These are phyloP conservation scores for Leccinum incarnatum DNA, from an alignment of 768 basidiomycete species.

Conservation along the genomic window DNA sequence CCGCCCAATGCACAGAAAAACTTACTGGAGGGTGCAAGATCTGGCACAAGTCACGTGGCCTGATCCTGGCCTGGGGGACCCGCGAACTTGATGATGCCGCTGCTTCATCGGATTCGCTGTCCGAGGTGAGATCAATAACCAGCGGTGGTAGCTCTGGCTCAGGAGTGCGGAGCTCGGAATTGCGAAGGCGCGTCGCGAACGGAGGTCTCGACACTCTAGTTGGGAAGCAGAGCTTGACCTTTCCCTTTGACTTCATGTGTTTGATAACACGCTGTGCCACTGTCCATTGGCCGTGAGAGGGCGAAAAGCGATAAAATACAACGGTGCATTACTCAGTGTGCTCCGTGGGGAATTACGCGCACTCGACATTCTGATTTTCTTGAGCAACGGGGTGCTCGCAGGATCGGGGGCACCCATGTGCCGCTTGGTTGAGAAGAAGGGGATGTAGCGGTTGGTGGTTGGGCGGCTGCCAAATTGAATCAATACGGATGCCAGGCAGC, in stretches of 20 bases:
- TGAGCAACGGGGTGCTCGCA: slow-evolving; percentile 10
- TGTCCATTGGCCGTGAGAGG: slow-evolving; percentile 10
- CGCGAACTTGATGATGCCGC: slow-evolving; percentile 1
- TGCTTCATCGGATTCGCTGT: slow-evolving; percentile 3
- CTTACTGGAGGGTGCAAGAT: slow-evolving; percentile 9
- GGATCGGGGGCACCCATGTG: slow-evolving; percentile 1
- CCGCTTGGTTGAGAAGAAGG: slow-evolving; percentile 16
- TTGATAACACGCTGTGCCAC: slow-evolving; percentile 28
- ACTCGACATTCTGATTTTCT: slow-evolving; percentile 21
- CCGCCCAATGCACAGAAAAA: background rate
- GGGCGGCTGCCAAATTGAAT: slow-evolving; percentile 14
- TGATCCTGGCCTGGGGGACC: background rate
- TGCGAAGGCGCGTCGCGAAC: slow-evolving; percentile 17
- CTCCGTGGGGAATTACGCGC: slow-evolving; percentile 14
- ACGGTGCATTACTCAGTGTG: slow-evolving; percentile 19
- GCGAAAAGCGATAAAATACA: background rate
- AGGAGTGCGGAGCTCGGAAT: slow-evolving; percentile 6
- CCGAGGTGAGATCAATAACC: slow-evolving; percentile 24
- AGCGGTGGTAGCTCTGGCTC: background rate
- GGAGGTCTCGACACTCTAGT: slow-evolving; percentile 16
- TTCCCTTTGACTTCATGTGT: slow-evolving; percentile 28
- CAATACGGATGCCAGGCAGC: background rate
- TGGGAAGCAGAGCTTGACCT: slow-evolving; percentile 19
- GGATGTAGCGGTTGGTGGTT: background rate
- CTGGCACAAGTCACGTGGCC: background rate